A percentile compares a stretch with the other conserved stretches of the same genome.
Conservation (phyloP, 768 basidiomycete species). For the Calvatia gigantea region DNA sequence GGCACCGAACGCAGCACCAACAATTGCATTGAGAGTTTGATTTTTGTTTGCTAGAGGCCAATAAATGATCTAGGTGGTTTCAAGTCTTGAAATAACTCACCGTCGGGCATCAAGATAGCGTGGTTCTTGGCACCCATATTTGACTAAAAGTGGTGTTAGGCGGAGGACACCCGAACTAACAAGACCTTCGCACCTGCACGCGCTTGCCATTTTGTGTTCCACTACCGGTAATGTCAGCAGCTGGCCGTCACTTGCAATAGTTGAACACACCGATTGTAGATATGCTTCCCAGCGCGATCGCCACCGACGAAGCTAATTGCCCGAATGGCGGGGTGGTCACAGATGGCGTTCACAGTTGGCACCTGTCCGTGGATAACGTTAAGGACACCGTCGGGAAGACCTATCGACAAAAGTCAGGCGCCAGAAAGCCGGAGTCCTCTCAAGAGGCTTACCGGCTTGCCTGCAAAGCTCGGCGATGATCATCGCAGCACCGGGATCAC, state of each 20-base stretch:
- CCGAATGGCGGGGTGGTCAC: slow-evolving; percentile 86
- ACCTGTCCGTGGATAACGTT: slow-evolving; percentile 91
- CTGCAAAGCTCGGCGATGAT: slow-evolving; percentile 95
- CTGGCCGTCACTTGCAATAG: background rate
- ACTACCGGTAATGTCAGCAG: slow-evolving; percentile 31
- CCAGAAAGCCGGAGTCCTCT: background rate
- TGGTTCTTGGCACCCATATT: slow-evolving; percentile 97
- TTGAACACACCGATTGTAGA: slow-evolving; percentile 69
- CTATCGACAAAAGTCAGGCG: slow-evolving; percentile 27
- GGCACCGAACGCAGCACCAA: slow-evolving; percentile 94
- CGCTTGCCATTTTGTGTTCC: slow-evolving; percentile 87
- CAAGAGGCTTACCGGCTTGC: slow-evolving; percentile 55
- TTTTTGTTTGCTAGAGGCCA: slow-evolving; percentile 79
- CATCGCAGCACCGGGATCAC: slow-evolving; percentile 96
- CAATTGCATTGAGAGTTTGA: slow-evolving; percentile 83
- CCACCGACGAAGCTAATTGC: slow-evolving; percentile 98
- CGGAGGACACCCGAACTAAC: background rate
- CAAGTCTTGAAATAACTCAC: slow-evolving; percentile 35
- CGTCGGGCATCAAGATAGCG: slow-evolving; percentile 90
- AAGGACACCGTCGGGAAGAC: slow-evolving; percentile 83
- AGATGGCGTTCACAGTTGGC: slow-evolving; percentile 90
- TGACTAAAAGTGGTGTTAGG: slow-evolving; percentile 25
- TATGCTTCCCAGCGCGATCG: slow-evolving; percentile 89
- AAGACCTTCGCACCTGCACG: slow-evolving; percentile 52
- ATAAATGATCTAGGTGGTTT: background rate